Evolutionary conservation across 1,284 basidiomycete species (phyloP), one percentile per base, ranked within the genome.

Genomic region (Ustilago xerochloae): DNA sequence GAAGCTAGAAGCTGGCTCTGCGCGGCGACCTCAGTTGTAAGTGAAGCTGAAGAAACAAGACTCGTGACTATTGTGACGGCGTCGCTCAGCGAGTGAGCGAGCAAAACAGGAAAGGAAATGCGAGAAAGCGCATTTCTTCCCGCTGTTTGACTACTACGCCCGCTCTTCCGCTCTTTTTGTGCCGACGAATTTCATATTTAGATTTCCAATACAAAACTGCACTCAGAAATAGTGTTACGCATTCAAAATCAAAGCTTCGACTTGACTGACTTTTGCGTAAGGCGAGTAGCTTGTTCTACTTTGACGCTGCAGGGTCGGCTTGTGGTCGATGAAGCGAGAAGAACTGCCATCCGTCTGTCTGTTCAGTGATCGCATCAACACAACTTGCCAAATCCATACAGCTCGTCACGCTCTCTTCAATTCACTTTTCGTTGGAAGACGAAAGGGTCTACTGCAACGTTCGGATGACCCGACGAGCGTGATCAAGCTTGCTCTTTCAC

Each of bases 1-100:
- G 32, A 30, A 32, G 13, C n/a, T 36, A 12, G n/a, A 48, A 26
- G 53, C 53, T 55, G 51, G 51, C 51, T 53, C 51, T 43, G 51
- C 51, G 51, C 29, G 22, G 49, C 32, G 22, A 43, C 22, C 41
- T 43, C 22, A 9, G 10, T 18, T 9, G 38, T 22, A 15, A 41
- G 18, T 41, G 38, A n/a, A n/a, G n/a, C n/a, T n/a, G n/a, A n/a
- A n/a, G n/a, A n/a, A n/a, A n/a, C n/a, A n/a, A n/a, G n/a, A n/a
- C n/a, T n/a, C n/a, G n/a, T n/a, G n/a, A n/a, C n/a, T n/a, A n/a
- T n/a, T n/a, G n/a, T n/a, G n/a, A n/a, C n/a, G n/a, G n/a, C n/a
- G n/a, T n/a, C n/a, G n/a, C n/a, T n/a, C n/a, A n/a, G n/a, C n/a
- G n/a, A n/a, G 18, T 41, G 18, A 41, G 38, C 20, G 18, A 41